A percentile compares a stretch with the other conserved stretches of the same genome.
Evolutionary conservation across 192 early-diverging fungal genomes (phyloP).

Genomic region (Umbelopsis ramanniana): DNA sequence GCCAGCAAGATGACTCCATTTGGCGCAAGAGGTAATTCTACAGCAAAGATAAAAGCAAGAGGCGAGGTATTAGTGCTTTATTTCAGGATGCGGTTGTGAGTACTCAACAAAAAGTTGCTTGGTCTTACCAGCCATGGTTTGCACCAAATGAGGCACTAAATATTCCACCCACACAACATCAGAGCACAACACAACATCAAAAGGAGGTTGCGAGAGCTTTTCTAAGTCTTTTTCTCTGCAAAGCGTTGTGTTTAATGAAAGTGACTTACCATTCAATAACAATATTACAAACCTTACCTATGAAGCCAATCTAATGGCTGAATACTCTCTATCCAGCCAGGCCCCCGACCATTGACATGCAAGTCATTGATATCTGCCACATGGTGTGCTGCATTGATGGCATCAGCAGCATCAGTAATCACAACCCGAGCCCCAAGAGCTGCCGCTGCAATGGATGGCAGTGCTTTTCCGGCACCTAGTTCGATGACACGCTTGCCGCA

Average conservation of each 20-base stretch:
- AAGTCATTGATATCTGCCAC: slow-evolving; percentile 19
- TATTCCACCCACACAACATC: slow-evolving; percentile 30
- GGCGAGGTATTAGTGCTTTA: too few species aligned
- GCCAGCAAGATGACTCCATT: slow-evolving; percentile 4
- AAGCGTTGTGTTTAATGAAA: background rate
- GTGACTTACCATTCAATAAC: background rate
- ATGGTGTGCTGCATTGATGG: background rate
- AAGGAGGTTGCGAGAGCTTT: background rate
- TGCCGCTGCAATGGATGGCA: slow-evolving; percentile 15
- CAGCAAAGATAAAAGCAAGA: background rate
- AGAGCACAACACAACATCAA: slow-evolving; percentile 18
- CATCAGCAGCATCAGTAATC: slow-evolving; percentile 21
- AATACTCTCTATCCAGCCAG: slow-evolving; percentile 6
- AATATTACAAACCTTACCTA: slow-evolving; percentile 3
- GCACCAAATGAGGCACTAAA: slow-evolving; percentile 10
- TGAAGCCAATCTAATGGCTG: slow-evolving; percentile 19
- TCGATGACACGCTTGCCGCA: slow-evolving; percentile 10
- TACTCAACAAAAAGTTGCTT: too few species aligned
- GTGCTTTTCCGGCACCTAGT: slow-evolving; percentile 22
- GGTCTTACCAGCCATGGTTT: slow-evolving; percentile 16
- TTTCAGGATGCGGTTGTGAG: too few species aligned
- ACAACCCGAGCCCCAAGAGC: slow-evolving; percentile 18
- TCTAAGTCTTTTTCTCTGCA: background rate
- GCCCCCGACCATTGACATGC: background rate
- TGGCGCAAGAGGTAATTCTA: slow-evolving; percentile 1